These are phyloP conservation scores for Colletotrichum sp. DNA, from an alignment of 2,329 filamentous ascomycete species.

Conservation along the genomic window DNA sequence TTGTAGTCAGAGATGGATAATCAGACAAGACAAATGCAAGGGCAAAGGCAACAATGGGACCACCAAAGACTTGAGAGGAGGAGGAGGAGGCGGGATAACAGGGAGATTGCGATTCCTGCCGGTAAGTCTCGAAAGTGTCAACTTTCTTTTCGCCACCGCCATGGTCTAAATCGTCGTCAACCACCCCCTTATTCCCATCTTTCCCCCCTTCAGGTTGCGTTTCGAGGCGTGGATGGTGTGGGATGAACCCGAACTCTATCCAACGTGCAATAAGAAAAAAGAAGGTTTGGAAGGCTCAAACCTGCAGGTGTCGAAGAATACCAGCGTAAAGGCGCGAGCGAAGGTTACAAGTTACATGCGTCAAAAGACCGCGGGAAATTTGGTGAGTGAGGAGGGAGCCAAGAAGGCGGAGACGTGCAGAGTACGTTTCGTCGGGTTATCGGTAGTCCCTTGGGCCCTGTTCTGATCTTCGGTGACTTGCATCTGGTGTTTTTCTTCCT, in stretches of 20 bases:
- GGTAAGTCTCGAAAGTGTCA: neutral
- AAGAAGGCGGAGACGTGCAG: neutral
- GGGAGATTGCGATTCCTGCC: neutral
- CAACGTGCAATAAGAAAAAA: neutral
- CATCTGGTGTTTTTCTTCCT: neutral
- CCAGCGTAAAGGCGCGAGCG: neutral
- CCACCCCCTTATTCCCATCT: neutral
- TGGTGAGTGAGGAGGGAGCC: neutral
- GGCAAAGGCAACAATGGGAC: neutral
- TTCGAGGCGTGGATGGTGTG: conserved; percentile 1
- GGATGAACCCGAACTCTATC: conserved; percentile 14
- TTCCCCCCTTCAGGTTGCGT: neutral
- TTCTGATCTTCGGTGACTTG: conserved; percentile 2
- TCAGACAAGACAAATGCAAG: neutral
- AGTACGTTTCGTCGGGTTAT: conserved; percentile 1
- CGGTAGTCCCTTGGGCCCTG: neutral
- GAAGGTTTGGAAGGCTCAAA: neutral
- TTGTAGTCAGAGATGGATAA: neutral
- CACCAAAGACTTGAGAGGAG: neutral
- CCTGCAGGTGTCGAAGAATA: neutral
- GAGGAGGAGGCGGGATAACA: neutral
- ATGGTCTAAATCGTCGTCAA: neutral
- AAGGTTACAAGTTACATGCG: neutral
- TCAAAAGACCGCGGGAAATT: too few relatives aligned
- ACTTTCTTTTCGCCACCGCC: neutral